A percentile compares a stretch with the other conserved stretches of the same genome.
These are phyloP conservation scores for Pleurotus tuoliensis DNA, from an alignment of 768 basidiomycete species.

Conservation along the genomic window DNA sequence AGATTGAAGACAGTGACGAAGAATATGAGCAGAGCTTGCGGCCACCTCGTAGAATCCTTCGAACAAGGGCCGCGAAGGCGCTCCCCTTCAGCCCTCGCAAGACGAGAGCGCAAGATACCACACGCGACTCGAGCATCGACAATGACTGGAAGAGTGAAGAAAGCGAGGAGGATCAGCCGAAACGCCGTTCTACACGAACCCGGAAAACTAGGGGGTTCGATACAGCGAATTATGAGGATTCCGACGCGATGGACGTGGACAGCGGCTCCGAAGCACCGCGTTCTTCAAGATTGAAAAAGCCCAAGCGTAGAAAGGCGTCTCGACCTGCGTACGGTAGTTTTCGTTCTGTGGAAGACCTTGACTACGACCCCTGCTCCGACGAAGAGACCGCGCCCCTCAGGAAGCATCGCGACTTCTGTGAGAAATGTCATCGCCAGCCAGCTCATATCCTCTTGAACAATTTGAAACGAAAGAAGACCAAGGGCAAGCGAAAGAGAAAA, in stretches of 20 bases:
- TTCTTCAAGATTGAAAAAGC: conserved; percentile 12
- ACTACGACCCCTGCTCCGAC: conserved; percentile 48
- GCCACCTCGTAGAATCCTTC: conserved; percentile 13
- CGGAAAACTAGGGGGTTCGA: conserved; percentile 34
- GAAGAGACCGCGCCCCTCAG: conserved; percentile 52
- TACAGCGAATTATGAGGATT: conserved; percentile 21
- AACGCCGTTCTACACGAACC: conserved; percentile 48
- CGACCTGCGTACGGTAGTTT: conserved; percentile 43
- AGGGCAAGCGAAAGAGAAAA: conserved; percentile 35
- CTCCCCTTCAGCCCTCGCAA: conserved; percentile 72
- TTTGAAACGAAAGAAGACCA: conserved; percentile 33
- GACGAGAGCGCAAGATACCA: conserved; percentile 15
- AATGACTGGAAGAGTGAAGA: conserved; percentile 31
- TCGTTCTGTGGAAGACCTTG: conserved; percentile 35
- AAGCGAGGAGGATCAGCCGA: conserved; percentile 16
- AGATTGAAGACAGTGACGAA: conserved; percentile 20
- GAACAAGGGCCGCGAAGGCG: conserved; percentile 16
- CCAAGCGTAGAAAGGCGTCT: conserved; percentile 20
- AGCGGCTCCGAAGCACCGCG: conserved; percentile 19
- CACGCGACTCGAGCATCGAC: conserved; percentile 23
- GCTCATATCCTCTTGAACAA: conserved; percentile 48
- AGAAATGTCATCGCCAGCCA: conserved; percentile 64
- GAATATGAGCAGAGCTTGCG: conserved; percentile 6
- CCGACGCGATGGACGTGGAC: conserved; percentile 27
- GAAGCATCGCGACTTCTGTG: conserved; percentile 62